phyloP scores from a whole-genome alignment of 2,329 filamentous ascomycete species.

The Blastomyces silverae region DNA sequence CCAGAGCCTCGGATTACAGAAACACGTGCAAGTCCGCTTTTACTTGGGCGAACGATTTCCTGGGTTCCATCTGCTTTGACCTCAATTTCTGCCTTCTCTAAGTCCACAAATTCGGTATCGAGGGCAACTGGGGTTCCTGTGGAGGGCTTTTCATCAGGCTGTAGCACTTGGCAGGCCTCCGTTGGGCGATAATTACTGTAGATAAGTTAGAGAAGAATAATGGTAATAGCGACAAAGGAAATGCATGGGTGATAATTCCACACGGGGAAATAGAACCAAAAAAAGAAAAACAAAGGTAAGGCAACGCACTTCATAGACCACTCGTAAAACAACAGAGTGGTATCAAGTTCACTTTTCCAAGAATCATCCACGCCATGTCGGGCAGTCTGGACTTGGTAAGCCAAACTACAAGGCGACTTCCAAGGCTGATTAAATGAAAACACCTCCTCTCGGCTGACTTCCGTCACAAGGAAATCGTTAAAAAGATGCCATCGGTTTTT shows the following conservation, averaged over 20 bases:
- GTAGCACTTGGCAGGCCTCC: slow-evolving; percentile 37
- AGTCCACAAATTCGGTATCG: slow-evolving; percentile 91
- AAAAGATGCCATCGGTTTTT: slow-evolving; percentile 87
- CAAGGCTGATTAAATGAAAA: slow-evolving; percentile 82
- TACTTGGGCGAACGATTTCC: slow-evolving; percentile 84
- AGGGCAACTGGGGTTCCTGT: slow-evolving; percentile 74
- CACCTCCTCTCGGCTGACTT: slow-evolving; percentile 73
- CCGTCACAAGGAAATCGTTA: slow-evolving; percentile 90
- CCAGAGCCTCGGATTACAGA: slow-evolving; percentile 79
- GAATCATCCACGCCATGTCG: slow-evolving; percentile 76
- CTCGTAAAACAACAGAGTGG: slow-evolving; percentile 73
- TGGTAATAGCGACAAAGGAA: too few relatives aligned
- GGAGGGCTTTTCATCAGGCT: slow-evolving; percentile 57
- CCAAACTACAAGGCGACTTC: slow-evolving; percentile 84
- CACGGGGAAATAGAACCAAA: background rate
- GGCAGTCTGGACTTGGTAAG: slow-evolving; percentile 74
- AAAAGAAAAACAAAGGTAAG: background rate
- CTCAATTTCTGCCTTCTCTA: slow-evolving; percentile 89
- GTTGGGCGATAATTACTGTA: slow-evolving; percentile 33
- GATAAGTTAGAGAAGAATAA: slow-evolving; percentile 5
- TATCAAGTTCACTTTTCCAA: slow-evolving; percentile 82
- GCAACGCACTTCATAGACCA: slow-evolving; percentile 47
- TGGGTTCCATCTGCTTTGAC: slow-evolving; percentile 91
- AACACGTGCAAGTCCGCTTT: slow-evolving; percentile 84
- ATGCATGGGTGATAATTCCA: too few relatives aligned